Evolutionary conservation across 1,284 basidiomycete species (phyloP), one percentile per base, ranked within the genome.

Genomic region (Psilocybe mexicana): DNA sequence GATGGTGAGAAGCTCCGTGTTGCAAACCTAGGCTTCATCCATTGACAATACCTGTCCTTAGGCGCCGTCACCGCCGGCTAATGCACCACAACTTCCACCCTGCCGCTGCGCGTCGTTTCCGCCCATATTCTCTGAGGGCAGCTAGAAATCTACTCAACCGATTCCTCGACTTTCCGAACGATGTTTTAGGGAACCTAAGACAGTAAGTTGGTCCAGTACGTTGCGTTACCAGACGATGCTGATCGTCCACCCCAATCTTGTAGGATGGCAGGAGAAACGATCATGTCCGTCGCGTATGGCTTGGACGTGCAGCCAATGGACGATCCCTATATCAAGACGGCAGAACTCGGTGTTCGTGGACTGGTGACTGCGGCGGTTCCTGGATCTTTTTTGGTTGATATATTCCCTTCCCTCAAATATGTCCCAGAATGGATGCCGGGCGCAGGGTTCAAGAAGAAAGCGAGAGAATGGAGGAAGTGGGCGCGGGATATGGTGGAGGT

Each of bases 371-470:
- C 70, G 0, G 69, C 64, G 5, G 63, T 69, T 33, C 71, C 71
- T 25, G 71, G 72, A 26, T 62, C 64, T 1, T 73, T 72, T 55
- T 57, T 72, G 6, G 69, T 74, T 12, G 73, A 74, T 50, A 54
- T 66, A 24, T 47, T 73, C 18, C 73, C 73, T 7, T 48, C 67
- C 14, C 49, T 73, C 55, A 76, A 72, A 61, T 57, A 76, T 54
- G 61, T 76, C 12, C 73, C 74, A 2, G 64, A 65, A 35, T 75
- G 72, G 73, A 50, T 74, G 8, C 74, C 74, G 7, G 72, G 73
- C 23, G 71, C 72, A 4, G 63, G 65, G 0, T 74, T 71, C 55
- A 65, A 70, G 53, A 61, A 63, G 14, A 67, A 66, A 55, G 72
- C 69, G 2, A 58, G 61, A 28, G 63, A 67, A 54, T 73, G 71